Percentiles rank a stretch among this genome's conserved stretches.
Conservation (phyloP, 108 stramenopile species). For the Halocafeteria seosinensis region DNA sequence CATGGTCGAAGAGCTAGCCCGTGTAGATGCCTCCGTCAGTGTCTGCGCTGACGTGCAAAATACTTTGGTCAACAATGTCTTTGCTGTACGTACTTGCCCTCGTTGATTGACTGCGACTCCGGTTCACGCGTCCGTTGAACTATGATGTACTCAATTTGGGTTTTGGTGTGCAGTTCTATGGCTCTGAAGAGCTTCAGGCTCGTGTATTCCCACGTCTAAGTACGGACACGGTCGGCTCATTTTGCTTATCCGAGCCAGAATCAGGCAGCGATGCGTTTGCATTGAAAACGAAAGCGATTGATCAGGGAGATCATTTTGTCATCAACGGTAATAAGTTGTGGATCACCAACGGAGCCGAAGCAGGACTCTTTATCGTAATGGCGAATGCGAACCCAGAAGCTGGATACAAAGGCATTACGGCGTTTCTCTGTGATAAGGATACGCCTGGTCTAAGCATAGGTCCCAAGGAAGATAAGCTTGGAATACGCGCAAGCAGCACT, state of each 20-base stretch:
- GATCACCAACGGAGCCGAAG: slow-evolving; percentile 72
- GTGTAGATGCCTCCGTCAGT: slow-evolving; percentile 69
- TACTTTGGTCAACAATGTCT: slow-evolving; percentile 78
- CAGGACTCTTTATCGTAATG: slow-evolving; percentile 72
- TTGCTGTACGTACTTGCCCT: too few species aligned
- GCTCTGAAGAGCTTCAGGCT: slow-evolving; percentile 42
- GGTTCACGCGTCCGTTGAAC: too few species aligned
- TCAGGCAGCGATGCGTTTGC: slow-evolving; percentile 80
- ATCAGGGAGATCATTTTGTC: slow-evolving; percentile 55
- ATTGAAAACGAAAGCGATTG: slow-evolving; percentile 56
- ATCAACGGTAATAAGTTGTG: slow-evolving; percentile 74
- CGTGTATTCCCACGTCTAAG: slow-evolving; percentile 66
- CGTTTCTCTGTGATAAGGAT: slow-evolving; percentile 68
- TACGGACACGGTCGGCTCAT: slow-evolving; percentile 55
- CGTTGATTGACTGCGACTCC: too few species aligned
- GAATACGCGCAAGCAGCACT: slow-evolving; percentile 66
- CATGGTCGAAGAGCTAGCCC: slow-evolving; percentile 71
- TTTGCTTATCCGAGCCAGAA: slow-evolving; percentile 69
- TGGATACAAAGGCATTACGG: slow-evolving; percentile 83
- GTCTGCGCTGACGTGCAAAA: slow-evolving; percentile 84
- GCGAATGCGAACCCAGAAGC: slow-evolving; percentile 58
- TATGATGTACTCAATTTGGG: too few species aligned
- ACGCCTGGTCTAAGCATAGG: slow-evolving; percentile 60
- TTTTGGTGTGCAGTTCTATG: slow-evolving; percentile 85
- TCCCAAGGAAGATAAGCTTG: slow-evolving; percentile 67